A percentile compares a stretch with the other conserved stretches of the same genome.
Conservation (phyloP, 345 rosid species). For the Populus ilicifolia region DNA sequence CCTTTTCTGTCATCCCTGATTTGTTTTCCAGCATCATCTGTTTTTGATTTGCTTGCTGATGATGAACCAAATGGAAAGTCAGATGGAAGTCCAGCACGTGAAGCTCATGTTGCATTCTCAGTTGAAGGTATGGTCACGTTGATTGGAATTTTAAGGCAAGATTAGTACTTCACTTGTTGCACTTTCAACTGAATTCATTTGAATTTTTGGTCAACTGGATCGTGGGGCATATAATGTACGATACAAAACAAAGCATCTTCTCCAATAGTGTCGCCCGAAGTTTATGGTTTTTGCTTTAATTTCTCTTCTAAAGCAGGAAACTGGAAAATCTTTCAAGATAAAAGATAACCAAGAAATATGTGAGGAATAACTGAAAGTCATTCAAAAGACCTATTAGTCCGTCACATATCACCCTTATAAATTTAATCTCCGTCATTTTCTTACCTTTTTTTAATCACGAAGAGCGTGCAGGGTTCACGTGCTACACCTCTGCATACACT, state of each 20-base stretch:
- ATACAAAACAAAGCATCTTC: background rate
- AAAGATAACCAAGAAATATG: constrained; percentile 3
- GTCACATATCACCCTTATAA: background rate
- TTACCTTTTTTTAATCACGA: background rate
- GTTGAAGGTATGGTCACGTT: constrained; percentile 53
- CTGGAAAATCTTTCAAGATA: background rate
- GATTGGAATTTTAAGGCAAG: background rate
- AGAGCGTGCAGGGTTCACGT: background rate
- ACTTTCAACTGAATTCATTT: background rate
- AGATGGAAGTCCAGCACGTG: constrained; percentile 40
- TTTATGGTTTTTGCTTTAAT: background rate
- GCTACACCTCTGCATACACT: background rate
- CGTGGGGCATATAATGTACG: background rate
- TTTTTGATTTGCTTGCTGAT: constrained; percentile 74
- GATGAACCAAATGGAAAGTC: constrained; percentile 39
- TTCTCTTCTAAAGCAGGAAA: background rate
- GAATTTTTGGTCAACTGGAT: background rate
- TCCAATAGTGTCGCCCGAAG: background rate
- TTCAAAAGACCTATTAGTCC: background rate
- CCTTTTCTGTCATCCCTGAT: background rate
- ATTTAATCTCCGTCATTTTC: background rate
- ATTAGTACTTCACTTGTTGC: background rate
- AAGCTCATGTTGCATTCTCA: constrained; percentile 81
- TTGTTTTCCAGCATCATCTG: constrained; percentile 48
- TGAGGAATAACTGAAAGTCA: background rate